Conservation (phyloP, 352 stramenopile genomes). For the Phytophthora pistaciae region DNA sequence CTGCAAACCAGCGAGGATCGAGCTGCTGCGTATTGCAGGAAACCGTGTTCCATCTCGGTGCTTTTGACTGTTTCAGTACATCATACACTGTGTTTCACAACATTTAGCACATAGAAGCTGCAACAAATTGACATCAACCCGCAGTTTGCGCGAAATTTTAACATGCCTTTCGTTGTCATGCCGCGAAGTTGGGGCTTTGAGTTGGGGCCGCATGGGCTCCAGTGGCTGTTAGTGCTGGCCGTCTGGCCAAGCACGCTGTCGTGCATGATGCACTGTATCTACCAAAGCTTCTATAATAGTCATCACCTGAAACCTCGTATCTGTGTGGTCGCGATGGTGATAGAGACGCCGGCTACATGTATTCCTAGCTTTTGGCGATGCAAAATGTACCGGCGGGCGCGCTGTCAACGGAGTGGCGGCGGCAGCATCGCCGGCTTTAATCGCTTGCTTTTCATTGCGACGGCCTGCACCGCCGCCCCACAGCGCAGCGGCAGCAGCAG, state of each 20-base stretch:
- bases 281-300: not conserved
- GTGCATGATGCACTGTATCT: not conserved
- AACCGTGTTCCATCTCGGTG: constrained; percentile 1
- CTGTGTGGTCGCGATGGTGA: not conserved
- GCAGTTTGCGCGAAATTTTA: too few species aligned
- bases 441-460: constrained; percentile 12
- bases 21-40: not conserved
- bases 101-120: constrained; percentile 3
- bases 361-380: not conserved
- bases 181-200: too few species aligned
- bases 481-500: not conserved
- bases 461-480: not conserved
- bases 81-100: constrained; percentile 3
- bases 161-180: too few species aligned
- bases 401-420: not conserved
- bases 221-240: not conserved
- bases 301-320: not conserved
- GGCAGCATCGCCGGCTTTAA: not conserved
- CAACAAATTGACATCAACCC: not conserved
- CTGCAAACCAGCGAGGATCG: too few species aligned
- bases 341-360: not conserved
- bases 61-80: constrained; percentile 5
- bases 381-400: constrained; percentile 7
- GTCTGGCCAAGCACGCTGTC: not conserved
- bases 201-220: too few species aligned